Evolutionary conservation across 768 basidiomycete species (phyloP).

Genomic region (Fistulinella prunicolor): DNA sequence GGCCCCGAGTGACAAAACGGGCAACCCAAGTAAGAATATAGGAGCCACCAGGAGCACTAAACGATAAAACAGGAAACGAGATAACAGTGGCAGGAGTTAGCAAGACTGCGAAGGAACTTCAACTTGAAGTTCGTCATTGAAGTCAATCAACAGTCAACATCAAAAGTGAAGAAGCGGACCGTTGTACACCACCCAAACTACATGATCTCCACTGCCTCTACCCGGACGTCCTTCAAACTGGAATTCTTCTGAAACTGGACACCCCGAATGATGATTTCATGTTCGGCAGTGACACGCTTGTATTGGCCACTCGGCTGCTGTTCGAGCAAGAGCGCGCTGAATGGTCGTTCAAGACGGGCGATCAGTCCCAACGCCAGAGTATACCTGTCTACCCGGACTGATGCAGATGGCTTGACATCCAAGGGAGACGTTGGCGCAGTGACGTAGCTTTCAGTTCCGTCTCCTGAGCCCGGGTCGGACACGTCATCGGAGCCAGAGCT

Average conservation of each 20-base stretch:
- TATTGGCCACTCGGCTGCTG: background rate
- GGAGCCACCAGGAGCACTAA: no score
- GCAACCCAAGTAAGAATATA: no score
- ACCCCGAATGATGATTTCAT: conserved; percentile 2
- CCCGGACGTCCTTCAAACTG: background rate
- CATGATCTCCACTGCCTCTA: background rate
- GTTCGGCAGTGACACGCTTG: conserved; percentile 18
- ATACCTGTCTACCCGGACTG: background rate
- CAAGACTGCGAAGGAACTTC: no score
- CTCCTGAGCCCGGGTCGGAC: background rate
- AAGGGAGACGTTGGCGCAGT: background rate
- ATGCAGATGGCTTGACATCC: background rate
- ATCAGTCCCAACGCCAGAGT: conserved; percentile 2
- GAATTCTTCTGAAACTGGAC: background rate
- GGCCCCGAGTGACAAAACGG: no score
- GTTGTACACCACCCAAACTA: background rate
- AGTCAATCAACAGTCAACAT: no score
- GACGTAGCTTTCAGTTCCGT: background rate
- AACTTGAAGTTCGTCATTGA: no score
- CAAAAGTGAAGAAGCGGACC: no score
- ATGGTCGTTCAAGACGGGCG: background rate
- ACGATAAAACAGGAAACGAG: no score
- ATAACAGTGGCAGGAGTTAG: no score
- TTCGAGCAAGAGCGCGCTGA: conserved; percentile 3
- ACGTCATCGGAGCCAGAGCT: background rate